Evolutionary conservation across 345 rosid genomes (phyloP), one percentile per base, ranked within the genome.

Genomic region (Bretschneidera sinensis): DNA sequence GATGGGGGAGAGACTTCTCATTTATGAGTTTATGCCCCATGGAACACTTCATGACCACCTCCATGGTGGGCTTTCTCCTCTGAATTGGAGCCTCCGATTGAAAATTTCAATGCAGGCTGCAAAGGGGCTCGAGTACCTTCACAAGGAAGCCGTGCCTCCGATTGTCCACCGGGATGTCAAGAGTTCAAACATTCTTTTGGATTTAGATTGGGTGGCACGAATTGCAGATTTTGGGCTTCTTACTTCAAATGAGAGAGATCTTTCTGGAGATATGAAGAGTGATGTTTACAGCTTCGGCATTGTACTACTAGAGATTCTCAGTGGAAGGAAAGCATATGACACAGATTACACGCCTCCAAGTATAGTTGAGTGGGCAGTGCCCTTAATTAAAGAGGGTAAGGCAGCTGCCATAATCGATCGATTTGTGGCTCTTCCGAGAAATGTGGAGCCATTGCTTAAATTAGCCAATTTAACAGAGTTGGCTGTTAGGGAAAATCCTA

Each of bases 1-100:
- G 57, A 92, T 89, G 96, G 97, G 95, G 21, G 94, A 89, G 68
- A 77, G 94, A 73, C 76, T 92, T 66, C 86, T 87, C 54, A 94
- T 92, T 52, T 89, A 87, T 43, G 98, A 92, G 76, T 83, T 78
- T 34, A 87, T 92, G 90, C 81, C 96, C n/a, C 92, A 80, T 24
- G 98, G 96, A 18, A 83, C 98, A 5, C 94, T 89, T 23, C 89
- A 87, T 35, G 95, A 87, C 35, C 96, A 85, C 61, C 84, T 89
- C 39, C 97, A 87, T 20, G 79, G 95, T 5, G 96, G 89, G 25
- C 76, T 78, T 54, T 87, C 96, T 24, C 96, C 92, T 5, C 59
- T 87, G 58, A 80, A 66, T 65, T 89, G 98, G 96, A 73, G 64
- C 65, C 78, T 79, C 25, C 73, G 97, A 72, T 52, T 89, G 45